Conservation (phyloP, 371 early-diverging fungal genomes). For the Thermomucor indicae-seudaticae region DNA sequence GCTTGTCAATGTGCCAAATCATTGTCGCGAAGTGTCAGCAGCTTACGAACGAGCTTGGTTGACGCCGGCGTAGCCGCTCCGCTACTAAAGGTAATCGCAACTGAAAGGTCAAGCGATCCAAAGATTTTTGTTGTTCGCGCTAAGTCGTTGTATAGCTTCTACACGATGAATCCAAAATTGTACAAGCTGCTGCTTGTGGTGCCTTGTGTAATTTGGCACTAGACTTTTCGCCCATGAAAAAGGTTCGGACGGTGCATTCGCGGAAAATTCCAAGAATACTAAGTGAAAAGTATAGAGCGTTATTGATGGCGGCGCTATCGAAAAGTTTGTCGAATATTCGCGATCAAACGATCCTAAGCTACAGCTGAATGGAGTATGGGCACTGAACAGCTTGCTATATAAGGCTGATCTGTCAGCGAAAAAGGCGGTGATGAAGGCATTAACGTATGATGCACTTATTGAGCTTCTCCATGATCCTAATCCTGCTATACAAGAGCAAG, state of each 20-base stretch:
- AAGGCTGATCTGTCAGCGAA: constrained; percentile 69
- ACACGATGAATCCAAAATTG: constrained; percentile 59
- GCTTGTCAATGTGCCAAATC: constrained; percentile 80
- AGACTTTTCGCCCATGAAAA: constrained; percentile 88
- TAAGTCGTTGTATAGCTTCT: constrained; percentile 42
- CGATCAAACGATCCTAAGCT: constrained; percentile 46
- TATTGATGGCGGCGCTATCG: constrained; percentile 75
- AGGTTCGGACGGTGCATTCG: constrained; percentile 17
- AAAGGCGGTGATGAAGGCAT: constrained; percentile 61
- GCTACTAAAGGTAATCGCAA: constrained; percentile 55
- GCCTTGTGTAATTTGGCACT: constrained; percentile 85
- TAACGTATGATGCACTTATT: constrained; percentile 62
- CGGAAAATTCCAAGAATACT: not conserved
- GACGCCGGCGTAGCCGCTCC: constrained; percentile 79
- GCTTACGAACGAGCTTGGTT: constrained; percentile 74
- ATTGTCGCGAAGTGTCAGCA: constrained; percentile 77
- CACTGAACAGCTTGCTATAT: constrained; percentile 78
- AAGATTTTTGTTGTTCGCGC: not conserved
- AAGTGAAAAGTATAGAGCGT: constrained; percentile 36
- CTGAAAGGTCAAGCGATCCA: not conserved
- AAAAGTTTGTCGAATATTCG: constrained; percentile 65
- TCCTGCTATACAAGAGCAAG: constrained; percentile 71
- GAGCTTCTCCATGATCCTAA: constrained; percentile 65
- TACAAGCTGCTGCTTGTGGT: constrained; percentile 74
- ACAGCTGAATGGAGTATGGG: constrained; percentile 80